A percentile compares a stretch with the other conserved stretches of the same genome.
Evolutionary conservation across 768 basidiomycete species (phyloP).

Genomic region (Daedalea quercina): DNA sequence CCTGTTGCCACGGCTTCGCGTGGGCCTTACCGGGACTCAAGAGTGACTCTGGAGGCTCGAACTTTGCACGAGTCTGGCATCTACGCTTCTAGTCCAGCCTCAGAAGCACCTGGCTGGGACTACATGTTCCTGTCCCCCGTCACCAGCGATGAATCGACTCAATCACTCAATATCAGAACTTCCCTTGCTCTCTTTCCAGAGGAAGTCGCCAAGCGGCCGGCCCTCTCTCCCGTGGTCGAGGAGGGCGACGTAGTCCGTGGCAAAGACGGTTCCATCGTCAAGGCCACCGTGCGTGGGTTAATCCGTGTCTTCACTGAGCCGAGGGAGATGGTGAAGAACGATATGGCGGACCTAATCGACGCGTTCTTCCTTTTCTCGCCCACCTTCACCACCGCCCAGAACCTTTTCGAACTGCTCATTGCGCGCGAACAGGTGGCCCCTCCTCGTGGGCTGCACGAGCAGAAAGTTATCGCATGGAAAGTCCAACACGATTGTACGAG

Average conservation of each 20-base stretch:
- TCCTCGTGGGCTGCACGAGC: conserved; percentile 18
- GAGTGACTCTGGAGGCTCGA: background rate
- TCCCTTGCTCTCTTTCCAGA: conserved; percentile 3
- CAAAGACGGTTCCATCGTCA: background rate
- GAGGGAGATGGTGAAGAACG: background rate
- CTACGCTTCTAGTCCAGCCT: background rate
- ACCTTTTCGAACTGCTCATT: conserved; percentile 38
- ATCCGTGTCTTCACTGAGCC: conserved; percentile 1
- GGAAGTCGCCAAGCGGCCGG: background rate
- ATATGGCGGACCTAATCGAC: conserved; percentile 30
- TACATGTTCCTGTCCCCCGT: background rate
- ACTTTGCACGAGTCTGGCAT: background rate
- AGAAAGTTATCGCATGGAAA: conserved; percentile 9
- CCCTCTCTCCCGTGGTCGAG: background rate
- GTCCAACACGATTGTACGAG: conserved; percentile 32
- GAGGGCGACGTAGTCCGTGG: background rate
- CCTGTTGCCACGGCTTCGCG: background rate
- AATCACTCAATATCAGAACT: background rate
- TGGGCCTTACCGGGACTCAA: background rate
- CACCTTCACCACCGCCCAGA: conserved; percentile 48
- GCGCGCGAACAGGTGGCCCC: conserved; percentile 41
- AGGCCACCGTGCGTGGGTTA: background rate
- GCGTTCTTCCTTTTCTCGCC: conserved; percentile 71
- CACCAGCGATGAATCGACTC: background rate
- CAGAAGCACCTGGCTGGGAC: background rate